Base-by-base conservation (phyloP, 352 stramenopile species). In the Phytophthora aleatoria region DNA sequence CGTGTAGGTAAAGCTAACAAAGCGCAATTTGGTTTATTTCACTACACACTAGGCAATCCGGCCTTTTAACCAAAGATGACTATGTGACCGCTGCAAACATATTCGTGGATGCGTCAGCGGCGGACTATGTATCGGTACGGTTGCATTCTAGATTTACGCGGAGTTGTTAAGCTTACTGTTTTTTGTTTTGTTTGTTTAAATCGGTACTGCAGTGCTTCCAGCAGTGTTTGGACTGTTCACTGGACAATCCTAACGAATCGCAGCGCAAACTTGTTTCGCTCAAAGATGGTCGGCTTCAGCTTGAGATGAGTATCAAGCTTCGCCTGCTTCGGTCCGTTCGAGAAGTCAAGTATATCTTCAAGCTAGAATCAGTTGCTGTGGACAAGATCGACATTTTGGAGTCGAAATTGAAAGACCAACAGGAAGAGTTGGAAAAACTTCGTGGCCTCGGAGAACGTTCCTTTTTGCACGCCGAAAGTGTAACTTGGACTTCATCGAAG, bases 391-490 rank as follows among this genome's bases (percentile, higher is more conserved):
- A 60, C 31, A 69, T 69, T 35, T 48, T 66, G 15, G 63, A 65
- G 44, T 61, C 63, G 10, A 71, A 67, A 39, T 3, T 71, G 43
- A 57, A 62, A 45, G 57, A 71, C 7, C 63, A 71, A 16, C 57
- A 71, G 54, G 63, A 67, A 11, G 50, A 71, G n/a, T 26, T 71
- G 16, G 50, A 66, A 35, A 61, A 31, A 10, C 27, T 71, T 55
- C 57, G 57, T 30, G 31, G 48, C 5, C 48, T 12, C 31, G n/a
- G 26, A 20, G 48, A 16, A 5, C 8, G 4, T 9, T 10, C 38
- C 12, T 68, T 49, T 47, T 50, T 68, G 36, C 45, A 38, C 24
- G 60, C 52, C 15, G 35, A 57, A 50, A 62, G 52, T 24, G 2
- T 26, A n/a, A 31, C 45, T 7, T 68, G 52, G 52, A 11, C 9